Conservation (phyloP, 129 eudicot genomes). For the Centella asiatica region DNA sequence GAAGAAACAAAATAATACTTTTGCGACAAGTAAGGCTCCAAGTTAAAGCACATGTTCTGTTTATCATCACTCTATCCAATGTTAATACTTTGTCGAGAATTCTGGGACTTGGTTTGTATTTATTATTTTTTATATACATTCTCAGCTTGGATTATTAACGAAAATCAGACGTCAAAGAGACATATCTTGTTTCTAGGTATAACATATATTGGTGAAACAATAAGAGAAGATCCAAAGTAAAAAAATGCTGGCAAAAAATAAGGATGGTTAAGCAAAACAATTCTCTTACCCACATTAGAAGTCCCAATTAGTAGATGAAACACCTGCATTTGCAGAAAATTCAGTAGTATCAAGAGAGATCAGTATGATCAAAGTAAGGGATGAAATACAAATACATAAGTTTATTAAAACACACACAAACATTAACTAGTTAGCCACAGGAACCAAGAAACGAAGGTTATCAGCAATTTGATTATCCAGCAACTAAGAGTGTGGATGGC, state of each 20-base stretch:
- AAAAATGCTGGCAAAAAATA: background rate
- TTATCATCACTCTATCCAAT: too few species aligned
- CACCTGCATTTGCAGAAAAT: slow-evolving; percentile 49
- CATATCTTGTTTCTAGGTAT: background rate
- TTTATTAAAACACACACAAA: background rate
- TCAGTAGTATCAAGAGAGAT: slow-evolving; percentile 8
- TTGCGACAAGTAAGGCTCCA: too few species aligned
- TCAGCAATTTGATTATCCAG: background rate
- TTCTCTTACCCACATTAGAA: slow-evolving; percentile 63
- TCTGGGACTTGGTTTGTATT: background rate
- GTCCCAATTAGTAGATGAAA: slow-evolving; percentile 85
- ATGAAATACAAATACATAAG: background rate
- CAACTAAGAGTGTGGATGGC: background rate
- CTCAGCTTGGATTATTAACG: background rate
- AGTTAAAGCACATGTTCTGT: too few species aligned
- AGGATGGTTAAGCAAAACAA: background rate
- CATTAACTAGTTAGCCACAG: background rate
- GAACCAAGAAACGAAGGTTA: background rate
- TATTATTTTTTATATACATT: background rate
- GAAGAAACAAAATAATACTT: too few species aligned
- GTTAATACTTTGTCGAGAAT: background rate
- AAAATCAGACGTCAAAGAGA: background rate
- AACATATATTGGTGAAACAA: background rate
- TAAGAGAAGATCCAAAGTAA: background rate
- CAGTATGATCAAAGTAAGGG: background rate